These are phyloP conservation scores for Casaregolazyma suthepensis DNA, from an alignment of 1,139 yeast genomes.

Conservation along the genomic window DNA sequence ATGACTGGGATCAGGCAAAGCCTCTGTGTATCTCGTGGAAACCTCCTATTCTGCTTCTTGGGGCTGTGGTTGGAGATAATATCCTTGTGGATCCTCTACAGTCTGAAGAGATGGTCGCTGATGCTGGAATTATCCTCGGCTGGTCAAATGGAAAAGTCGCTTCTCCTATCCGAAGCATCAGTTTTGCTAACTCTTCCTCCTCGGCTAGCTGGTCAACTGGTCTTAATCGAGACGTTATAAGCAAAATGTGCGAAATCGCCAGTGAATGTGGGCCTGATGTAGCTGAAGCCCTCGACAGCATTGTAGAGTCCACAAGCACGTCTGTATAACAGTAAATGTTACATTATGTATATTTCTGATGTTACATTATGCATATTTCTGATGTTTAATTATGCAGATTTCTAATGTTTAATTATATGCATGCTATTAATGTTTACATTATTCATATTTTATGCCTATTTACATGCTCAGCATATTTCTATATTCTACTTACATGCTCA, in stretches of 20 bases:
- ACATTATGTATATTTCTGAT: no score
- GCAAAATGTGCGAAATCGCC: conserved; percentile 29
- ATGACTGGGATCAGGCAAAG: conserved; percentile 65
- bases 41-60: conserved; percentile 71
- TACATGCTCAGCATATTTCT: no score
- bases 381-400: no score
- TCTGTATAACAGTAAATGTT: neutral
- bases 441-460: neutral
- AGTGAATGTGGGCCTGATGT: conserved; percentile 20
- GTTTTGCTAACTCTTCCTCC: conserved; percentile 13
- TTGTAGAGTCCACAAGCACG: neutral
- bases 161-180: conserved; percentile 37
- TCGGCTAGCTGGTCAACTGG: conserved; percentile 15
- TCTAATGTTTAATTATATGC: no score
- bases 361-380: neutral
- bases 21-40: conserved; percentile 42
- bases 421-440: no score
- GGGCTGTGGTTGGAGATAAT: conserved; percentile 67
- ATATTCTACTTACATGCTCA: no score
- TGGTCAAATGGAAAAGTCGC: conserved; percentile 59
- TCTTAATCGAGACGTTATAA: conserved; percentile 25
- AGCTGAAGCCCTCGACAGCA: conserved; percentile 18
- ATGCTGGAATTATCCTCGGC: conserved; percentile 69
- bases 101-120: conserved; percentile 82
- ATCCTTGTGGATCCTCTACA: conserved; percentile 74